These are phyloP conservation scores for Salvia splendens DNA, from an alignment of 257 asterid species.

Conservation along the genomic window DNA sequence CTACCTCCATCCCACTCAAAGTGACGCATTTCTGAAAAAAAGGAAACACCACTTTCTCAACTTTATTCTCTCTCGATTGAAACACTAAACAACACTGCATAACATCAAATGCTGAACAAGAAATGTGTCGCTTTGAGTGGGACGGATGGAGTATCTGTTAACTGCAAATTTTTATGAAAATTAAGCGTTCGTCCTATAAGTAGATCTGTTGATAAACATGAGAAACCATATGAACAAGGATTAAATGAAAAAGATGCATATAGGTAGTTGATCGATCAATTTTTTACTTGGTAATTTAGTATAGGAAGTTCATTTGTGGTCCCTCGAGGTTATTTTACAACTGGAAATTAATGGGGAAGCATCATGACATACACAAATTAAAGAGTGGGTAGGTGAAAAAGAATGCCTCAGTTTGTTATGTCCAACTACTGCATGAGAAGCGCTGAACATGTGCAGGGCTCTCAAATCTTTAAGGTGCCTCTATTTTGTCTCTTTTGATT, in stretches of 20 bases:
- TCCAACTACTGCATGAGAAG: slow-evolving; percentile 29
- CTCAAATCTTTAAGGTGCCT: slow-evolving; percentile 32
- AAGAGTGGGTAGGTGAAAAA: slow-evolving; percentile 39
- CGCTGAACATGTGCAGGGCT: slow-evolving; percentile 41
- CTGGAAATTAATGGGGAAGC: slow-evolving; percentile 37
- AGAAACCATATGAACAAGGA: slow-evolving; percentile 7
- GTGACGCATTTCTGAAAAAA: no score
- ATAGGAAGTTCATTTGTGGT: slow-evolving; percentile 36
- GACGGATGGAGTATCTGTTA: neutral
- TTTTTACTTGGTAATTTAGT: slow-evolving; percentile 26
- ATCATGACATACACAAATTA: slow-evolving; percentile 25
- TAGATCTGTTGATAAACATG: neutral
- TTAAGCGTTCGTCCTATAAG: neutral
- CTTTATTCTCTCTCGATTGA: no score
- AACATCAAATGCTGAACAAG: no score
- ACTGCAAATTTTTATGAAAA: neutral
- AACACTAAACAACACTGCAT: no score
- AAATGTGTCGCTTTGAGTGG: no score
- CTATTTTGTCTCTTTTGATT: slow-evolving; percentile 30
- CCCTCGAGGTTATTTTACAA: slow-evolving; percentile 36
- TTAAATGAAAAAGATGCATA: slow-evolving; percentile 21
- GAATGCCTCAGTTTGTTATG: slow-evolving; percentile 29
- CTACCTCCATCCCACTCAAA: no score
- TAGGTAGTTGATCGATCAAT: slow-evolving; percentile 27
- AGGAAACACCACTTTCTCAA: no score